Base-by-base conservation (phyloP, 176 grass and related monocot genomes). In the Raddia distichophylla region DNA sequence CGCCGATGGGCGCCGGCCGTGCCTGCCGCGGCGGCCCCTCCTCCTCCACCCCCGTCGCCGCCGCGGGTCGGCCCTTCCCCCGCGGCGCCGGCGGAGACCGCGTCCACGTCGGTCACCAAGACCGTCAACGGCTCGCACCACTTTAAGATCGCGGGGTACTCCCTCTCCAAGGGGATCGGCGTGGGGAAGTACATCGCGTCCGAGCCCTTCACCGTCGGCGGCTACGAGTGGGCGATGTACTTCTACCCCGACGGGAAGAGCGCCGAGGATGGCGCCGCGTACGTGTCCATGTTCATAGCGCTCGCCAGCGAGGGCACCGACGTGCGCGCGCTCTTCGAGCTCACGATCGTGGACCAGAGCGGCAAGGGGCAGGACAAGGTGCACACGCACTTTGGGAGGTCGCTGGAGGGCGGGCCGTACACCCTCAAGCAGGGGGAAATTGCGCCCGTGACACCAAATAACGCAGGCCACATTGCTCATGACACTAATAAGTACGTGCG, bases 181-280 rank as follows among this genome's bases (percentile, higher is more conserved):
- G 82, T 97, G 22, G 94, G 94, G 8, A 97, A 97, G 83, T 97
- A 92, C 87, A 92, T 88, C 85, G 90, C 94, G 16, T 97, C 94
- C 35, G 94, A 97, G 73, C 83, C 90, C 64, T 97, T 97, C 85
- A 59, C 73, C 20, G 94, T 97, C 9, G 91, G 90, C 5, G 94
- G 94, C 5, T 97, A 92, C 63, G 94, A 97, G 35, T 97, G 94
- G 94, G 91, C 94, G 12, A 90, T 97, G 15, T 97, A 97, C 74
- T 97, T 97, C 85, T 97, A 97, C 88, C 94, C 94, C 18, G 94
- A 97, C 56, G 94, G 94, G 60, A 97, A 97, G 92, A 97, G 94
- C 78, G 68, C 76, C 3, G 94, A 97, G 87, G 94, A 97, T 70
- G 90, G 84, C 48, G 92, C 90, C 2, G 40, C 85, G 1, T 97